These are phyloP conservation scores for Fusarium verrucosum DNA, from an alignment of 2,329 filamentous ascomycete genomes.

Conservation along the genomic window DNA sequence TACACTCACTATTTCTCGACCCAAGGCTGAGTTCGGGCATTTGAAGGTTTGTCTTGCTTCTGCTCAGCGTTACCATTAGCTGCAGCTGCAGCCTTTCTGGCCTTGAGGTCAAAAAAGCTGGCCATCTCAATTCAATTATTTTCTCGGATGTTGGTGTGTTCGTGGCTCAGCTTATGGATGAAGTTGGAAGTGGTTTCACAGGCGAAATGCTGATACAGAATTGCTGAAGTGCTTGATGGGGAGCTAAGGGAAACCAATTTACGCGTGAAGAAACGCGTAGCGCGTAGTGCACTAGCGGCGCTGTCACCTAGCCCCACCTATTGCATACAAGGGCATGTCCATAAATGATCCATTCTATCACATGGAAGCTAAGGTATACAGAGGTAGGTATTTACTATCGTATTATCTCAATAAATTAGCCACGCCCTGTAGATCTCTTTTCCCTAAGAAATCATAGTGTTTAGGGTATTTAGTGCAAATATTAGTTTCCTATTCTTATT, in stretches of 20 bases:
- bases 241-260: slow-evolving; percentile 44
- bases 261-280: slow-evolving; percentile 42
- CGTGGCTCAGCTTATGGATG: background rate
- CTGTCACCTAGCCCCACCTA: background rate
- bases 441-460: no score
- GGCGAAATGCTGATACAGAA: slow-evolving; percentile 3
- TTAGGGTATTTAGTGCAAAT: no score
- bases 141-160: background rate
- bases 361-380: no score
- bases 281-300: slow-evolving; percentile 27
- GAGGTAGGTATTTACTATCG: no score
- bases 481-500: no score
- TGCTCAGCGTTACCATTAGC: slow-evolving; percentile 69
- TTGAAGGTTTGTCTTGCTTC: slow-evolving; percentile 69
- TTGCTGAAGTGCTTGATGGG: slow-evolving; percentile 11
- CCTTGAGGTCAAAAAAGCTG: slow-evolving; percentile 95
- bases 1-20: slow-evolving; percentile 92
- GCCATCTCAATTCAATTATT: slow-evolving; percentile 65
- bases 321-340: no score
- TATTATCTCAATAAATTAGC: no score
- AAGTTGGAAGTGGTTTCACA: background rate
- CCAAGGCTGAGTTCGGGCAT: slow-evolving; percentile 84
- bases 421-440: no score
- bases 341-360: no score
- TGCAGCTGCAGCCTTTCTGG: slow-evolving; percentile 80